Conservation (phyloP, 2,329 filamentous ascomycete genomes). For the Beauveria varroae region DNA sequence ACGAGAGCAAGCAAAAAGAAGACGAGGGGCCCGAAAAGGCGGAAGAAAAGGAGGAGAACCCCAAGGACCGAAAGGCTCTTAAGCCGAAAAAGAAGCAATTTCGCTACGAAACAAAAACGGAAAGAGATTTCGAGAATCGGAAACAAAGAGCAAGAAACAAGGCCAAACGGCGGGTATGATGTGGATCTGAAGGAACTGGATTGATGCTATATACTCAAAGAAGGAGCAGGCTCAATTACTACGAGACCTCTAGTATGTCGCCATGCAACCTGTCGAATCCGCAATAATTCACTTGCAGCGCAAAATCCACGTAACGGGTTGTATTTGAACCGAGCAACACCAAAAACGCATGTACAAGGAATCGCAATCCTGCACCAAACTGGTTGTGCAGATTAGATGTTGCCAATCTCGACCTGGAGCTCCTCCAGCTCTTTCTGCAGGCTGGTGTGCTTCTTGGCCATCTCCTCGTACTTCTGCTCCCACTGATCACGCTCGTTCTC, state of each 20-base stretch:
- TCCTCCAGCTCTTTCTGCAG: slow-evolving; percentile 88
- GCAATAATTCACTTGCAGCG: slow-evolving; percentile 2
- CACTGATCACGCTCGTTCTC: slow-evolving; percentile 87
- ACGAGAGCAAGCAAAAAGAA: slow-evolving; percentile 23
- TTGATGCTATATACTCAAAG: slow-evolving; percentile 10
- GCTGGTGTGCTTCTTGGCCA: slow-evolving; percentile 77
- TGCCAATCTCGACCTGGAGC: slow-evolving; percentile 85
- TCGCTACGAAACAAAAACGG: slow-evolving; percentile 81
- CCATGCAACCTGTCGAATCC: slow-evolving; percentile 8
- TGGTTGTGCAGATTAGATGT: slow-evolving; percentile 56
- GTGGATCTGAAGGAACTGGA: not conserved
- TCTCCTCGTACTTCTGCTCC: slow-evolving; percentile 98
- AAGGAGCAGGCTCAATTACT: slow-evolving; percentile 10
- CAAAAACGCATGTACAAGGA: slow-evolving; percentile 8
- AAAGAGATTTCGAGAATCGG: slow-evolving; percentile 65
- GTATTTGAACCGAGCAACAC: not conserved
- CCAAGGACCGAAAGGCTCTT: slow-evolving; percentile 18
- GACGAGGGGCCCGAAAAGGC: slow-evolving; percentile 21
- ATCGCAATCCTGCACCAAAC: not conserved
- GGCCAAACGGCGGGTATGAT: slow-evolving; percentile 18
- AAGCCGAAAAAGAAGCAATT: slow-evolving; percentile 89
- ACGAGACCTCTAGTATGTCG: slow-evolving; percentile 11
- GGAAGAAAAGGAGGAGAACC: not conserved
- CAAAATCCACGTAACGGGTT: slow-evolving; percentile 2
- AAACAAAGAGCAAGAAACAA: slow-evolving; percentile 63